A percentile compares a stretch with the other conserved stretches of the same genome.
These are phyloP conservation scores for Elsinoe necatrix DNA, from an alignment of 2,329 filamentous ascomycete genomes.

Conservation along the genomic window DNA sequence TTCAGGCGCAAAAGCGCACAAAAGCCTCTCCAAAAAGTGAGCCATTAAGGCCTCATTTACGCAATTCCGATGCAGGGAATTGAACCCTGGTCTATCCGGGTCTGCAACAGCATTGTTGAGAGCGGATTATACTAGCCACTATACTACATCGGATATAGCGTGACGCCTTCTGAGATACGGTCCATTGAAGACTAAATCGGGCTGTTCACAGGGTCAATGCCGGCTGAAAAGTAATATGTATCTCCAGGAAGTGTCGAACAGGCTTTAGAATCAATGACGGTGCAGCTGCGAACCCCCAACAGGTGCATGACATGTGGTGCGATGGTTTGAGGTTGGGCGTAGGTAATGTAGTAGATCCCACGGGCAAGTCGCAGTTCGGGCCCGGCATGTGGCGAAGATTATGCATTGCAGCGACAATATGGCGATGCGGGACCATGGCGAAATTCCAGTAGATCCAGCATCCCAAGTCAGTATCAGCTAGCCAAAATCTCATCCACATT, in stretches of 20 bases:
- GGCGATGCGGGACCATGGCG: too few species aligned
- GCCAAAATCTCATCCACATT: too few species aligned
- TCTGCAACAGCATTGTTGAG: not conserved
- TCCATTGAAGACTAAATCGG: not conserved
- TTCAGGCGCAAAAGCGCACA: too few species aligned
- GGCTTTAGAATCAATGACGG: not conserved
- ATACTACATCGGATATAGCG: not conserved
- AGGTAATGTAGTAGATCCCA: too few species aligned
- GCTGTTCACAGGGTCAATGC: not conserved
- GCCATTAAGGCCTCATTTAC: not conserved
- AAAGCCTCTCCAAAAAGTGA: not conserved
- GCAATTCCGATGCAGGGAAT: not conserved
- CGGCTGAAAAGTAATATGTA: not conserved
- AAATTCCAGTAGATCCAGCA: too few species aligned
- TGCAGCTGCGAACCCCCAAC: too few species aligned
- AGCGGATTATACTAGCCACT: conserved; percentile 1
- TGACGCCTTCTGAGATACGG: not conserved
- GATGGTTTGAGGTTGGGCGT: too few species aligned
- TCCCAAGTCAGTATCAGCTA: too few species aligned
- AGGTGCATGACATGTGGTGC: too few species aligned
- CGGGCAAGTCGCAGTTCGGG: too few species aligned
- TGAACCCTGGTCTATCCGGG: not conserved
- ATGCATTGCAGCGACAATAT: too few species aligned
- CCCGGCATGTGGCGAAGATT: too few species aligned
- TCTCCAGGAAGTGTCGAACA: not conserved